These are phyloP conservation scores for Aegilops speltoides DNA, from an alignment of 176 grass and related monocot genomes.

Conservation along the genomic window DNA sequence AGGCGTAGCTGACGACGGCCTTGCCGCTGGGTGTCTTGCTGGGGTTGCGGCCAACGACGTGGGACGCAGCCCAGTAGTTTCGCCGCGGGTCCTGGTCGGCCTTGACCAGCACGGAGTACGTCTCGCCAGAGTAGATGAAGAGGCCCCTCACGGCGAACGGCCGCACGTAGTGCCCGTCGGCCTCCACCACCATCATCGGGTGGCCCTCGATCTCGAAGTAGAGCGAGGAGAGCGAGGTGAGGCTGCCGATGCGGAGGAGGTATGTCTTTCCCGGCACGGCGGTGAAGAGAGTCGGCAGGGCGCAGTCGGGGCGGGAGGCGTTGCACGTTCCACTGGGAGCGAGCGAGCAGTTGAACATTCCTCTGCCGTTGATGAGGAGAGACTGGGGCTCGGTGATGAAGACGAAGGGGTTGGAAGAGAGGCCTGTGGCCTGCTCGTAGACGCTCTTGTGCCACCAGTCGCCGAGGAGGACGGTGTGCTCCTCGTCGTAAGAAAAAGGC, in stretches of 20 bases:
- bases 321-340: conserved; percentile 7
- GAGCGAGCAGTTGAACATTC: conserved; percentile 50
- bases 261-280: conserved; percentile 61
- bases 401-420: conserved; percentile 31
- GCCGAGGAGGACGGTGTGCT: conserved; percentile 42
- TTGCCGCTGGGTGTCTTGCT: conserved; percentile 34
- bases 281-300: conserved; percentile 42
- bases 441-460: conserved; percentile 26
- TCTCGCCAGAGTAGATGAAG: conserved; percentile 82
- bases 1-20: conserved; percentile 57
- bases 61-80: conserved; percentile 58
- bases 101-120: conserved; percentile 65
- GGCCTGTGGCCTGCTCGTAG: conserved; percentile 45
- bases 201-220: conserved; percentile 80
- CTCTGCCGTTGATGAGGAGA: conserved; percentile 71
- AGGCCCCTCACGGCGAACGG: conserved; percentile 47
- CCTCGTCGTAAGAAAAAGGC: conserved; percentile 58
- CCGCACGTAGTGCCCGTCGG: conserved; percentile 61
- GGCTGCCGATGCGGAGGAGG: conserved; percentile 62
- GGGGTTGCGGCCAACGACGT: conserved; percentile 46
- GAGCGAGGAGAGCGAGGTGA: conserved; percentile 68
- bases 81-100: conserved; percentile 56
- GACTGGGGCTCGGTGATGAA: conserved; percentile 67
- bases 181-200: conserved; percentile 59
- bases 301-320: conserved; percentile 21